phyloP scores from a whole-genome alignment of 495 filamentous ascomycete species.

The Tuber magnatum region DNA sequence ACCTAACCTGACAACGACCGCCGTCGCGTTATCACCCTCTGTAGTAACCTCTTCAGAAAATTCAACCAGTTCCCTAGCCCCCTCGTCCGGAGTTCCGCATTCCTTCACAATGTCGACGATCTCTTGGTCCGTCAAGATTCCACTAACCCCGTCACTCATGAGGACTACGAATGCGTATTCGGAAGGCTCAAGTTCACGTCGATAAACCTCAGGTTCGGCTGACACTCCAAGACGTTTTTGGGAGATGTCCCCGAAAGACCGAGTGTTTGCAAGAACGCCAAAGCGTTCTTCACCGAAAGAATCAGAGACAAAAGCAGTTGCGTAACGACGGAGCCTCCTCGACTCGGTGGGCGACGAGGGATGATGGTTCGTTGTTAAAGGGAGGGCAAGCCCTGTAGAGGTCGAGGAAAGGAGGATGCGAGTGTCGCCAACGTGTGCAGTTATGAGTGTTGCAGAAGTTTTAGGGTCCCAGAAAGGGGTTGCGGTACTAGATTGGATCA shows the following conservation, averaged over 20 bases:
- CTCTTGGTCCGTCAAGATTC: conserved; percentile 78
- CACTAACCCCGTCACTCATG: conserved; percentile 79
- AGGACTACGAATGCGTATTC: conserved; percentile 85
- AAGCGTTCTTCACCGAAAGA: conserved; percentile 97
- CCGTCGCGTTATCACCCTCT: conserved; percentile 93
- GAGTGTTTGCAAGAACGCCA: conserved; percentile 84
- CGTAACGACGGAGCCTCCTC: conserved; percentile 73
- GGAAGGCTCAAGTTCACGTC: conserved; percentile 65
- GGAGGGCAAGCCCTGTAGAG: conserved; percentile 63
- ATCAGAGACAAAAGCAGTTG: conserved; percentile 80
- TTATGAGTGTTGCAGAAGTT: conserved; percentile 71
- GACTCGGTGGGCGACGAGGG: conserved; percentile 79
- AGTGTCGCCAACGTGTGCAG: conserved; percentile 89
- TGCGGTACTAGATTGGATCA: conserved; percentile 20
- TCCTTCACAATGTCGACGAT: conserved; percentile 94
- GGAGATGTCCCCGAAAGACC: conserved; percentile 83
- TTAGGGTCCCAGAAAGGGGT: conserved; percentile 90
- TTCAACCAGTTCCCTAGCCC: conserved; percentile 64
- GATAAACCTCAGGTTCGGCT: conserved; percentile 79
- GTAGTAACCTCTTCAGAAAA: conserved; percentile 78
- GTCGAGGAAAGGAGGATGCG: conserved; percentile 81
- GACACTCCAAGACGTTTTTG: conserved; percentile 88
- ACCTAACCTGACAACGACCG: conserved; percentile 78
- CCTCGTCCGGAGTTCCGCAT: conserved; percentile 80
- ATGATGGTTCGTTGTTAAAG: conserved; percentile 82